Base-by-base conservation (phyloP, 148 eudicot genomes). In the Fagopyrum tataricum region DNA sequence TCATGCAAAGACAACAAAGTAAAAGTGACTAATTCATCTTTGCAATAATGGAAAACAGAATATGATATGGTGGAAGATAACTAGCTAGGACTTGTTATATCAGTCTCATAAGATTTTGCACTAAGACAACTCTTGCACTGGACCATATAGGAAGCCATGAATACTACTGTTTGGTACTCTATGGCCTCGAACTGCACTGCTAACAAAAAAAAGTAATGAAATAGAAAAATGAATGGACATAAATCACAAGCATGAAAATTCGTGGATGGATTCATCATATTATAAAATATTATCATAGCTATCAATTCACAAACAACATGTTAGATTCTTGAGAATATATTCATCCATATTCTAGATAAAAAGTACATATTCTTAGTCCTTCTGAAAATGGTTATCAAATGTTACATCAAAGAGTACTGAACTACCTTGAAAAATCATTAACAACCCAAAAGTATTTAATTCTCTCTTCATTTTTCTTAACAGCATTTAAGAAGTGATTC, bases 281-380 rank as follows among this genome's bases (percentile, higher is more conserved):
- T 10, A 9, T 9, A 14, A 23, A 31, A 31, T 62, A 62, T 62
- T 62, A 62, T 37, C 67, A 61, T 64, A 64, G 43, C 69, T 64
- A 64, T 64, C 69, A 64, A 64, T 18, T 64, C 69, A 31, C 37
- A 18, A 64, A 64, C 17, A 14, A 64, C 41, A 64, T 37, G 51
- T 70, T 44, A 43, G 48, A 70, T 70, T 70, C 72, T 43, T 70
- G 14, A 21, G 72, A 41, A 68, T 42, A 68, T 1, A 70, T 70
- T n/a, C 72, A 70, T 70, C 49, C 26, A 70, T 70, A 46, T 46
- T 70, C 52, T 26, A 43, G 72, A 70, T 70, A 70, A 70, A 70
- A 70, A 70, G 72, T 44, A 70, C 52, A 43, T 44, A 67, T 67
- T 67, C 71, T 67, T 15, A 67, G 12, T 37, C 71, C 23, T 67